Evolutionary conservation across 805 yeast species (phyloP).

Genomic region (Metschnikowia sp.): DNA sequence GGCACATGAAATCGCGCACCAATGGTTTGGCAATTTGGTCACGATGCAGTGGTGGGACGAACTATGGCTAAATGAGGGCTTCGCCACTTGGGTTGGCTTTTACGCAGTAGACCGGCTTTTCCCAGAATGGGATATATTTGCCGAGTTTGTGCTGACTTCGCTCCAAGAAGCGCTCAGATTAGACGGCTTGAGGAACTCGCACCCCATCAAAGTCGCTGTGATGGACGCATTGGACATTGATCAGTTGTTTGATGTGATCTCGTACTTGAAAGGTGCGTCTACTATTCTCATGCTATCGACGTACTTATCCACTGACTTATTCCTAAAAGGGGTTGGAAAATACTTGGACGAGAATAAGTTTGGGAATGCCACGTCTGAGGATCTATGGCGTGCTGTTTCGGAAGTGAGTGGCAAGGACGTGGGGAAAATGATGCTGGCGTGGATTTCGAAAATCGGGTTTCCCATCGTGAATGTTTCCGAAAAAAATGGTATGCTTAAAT

Average conservation of each 20-base stretch:
- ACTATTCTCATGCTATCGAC: slow-evolving; percentile 73
- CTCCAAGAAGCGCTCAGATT: slow-evolving; percentile 50
- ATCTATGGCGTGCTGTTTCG: slow-evolving; percentile 66
- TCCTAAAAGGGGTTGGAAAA: slow-evolving; percentile 67
- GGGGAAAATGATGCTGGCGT: slow-evolving; percentile 54
- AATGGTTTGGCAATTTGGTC: slow-evolving; percentile 87
- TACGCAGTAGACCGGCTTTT: slow-evolving; percentile 62
- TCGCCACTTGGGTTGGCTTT: slow-evolving; percentile 84
- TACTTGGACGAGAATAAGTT: slow-evolving; percentile 63
- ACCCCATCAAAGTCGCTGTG: slow-evolving; percentile 83
- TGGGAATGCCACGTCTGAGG: slow-evolving; percentile 70
- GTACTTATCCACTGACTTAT: slow-evolving; percentile 63
- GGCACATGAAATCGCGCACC: slow-evolving; percentile 85
- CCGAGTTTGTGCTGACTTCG: slow-evolving; percentile 48
- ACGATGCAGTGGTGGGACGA: slow-evolving; percentile 96
- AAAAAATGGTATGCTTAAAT: slow-evolving; percentile 30
- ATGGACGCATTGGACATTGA: slow-evolving; percentile 73
- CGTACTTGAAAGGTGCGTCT: slow-evolving; percentile 79
- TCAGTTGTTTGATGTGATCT: slow-evolving; percentile 78
- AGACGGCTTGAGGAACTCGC: slow-evolving; percentile 61
- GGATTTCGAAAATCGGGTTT: slow-evolving; percentile 74
- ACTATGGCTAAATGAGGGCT: slow-evolving; percentile 86
- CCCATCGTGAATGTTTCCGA: slow-evolving; percentile 57
- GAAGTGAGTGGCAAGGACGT: slow-evolving; percentile 64
- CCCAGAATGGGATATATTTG: slow-evolving; percentile 81